Evolutionary conservation across 148 eudicot species (phyloP).

Genomic region (Chenopodium suecicum): DNA sequence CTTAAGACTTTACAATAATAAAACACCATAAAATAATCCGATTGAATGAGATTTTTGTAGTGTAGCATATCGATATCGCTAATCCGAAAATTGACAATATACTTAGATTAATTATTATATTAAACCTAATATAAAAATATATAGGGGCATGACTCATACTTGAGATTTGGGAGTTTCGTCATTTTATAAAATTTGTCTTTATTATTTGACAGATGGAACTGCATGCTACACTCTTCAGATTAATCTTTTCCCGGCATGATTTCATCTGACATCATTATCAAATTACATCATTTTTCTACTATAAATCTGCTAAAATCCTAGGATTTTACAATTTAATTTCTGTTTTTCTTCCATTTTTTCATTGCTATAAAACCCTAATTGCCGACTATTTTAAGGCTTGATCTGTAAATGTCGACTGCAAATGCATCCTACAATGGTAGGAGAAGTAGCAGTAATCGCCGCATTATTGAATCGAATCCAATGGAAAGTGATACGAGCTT

Average conservation of each 20-base stretch:
- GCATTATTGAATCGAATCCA: neutral
- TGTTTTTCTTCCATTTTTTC: neutral
- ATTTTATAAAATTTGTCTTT: neutral
- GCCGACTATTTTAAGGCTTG: neutral
- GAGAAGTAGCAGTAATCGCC: neutral
- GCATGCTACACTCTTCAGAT: neutral
- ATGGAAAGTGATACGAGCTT: neutral
- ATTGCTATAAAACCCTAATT: neutral
- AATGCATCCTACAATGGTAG: slow-evolving; percentile 7
- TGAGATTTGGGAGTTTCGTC: neutral
- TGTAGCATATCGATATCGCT: neutral
- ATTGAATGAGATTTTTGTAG: neutral
- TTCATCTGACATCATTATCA: neutral
- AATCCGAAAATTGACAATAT: neutral
- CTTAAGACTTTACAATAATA: no score
- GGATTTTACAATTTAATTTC: no score
- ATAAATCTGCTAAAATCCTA: neutral
- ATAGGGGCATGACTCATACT: neutral
- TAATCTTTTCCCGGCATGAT: neutral
- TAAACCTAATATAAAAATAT: neutral
- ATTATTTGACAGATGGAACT: neutral
- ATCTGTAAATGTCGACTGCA: slow-evolving; percentile 10
- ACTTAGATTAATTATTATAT: neutral
- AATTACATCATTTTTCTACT: neutral
- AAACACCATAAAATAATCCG: neutral